Conservation (phyloP, 1,284 basidiomycete species). For the Puccinia horiana region DNA sequence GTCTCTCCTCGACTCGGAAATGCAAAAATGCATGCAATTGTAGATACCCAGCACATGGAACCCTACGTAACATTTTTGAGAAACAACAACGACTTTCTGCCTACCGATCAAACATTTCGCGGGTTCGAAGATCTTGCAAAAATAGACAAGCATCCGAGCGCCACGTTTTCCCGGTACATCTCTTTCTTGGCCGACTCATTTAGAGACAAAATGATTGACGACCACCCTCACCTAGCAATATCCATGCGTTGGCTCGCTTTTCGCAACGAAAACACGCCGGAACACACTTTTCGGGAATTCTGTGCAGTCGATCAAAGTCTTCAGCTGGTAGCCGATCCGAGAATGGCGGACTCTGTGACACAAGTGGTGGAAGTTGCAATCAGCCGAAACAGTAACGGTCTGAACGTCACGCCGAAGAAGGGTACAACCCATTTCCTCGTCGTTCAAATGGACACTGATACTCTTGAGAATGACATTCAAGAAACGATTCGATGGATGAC, state of each 20-base stretch:
- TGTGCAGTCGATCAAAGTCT: constrained; percentile 18
- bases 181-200: not conserved
- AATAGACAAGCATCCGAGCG: not conserved
- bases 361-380: constrained; percentile 24
- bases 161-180: constrained; percentile 12
- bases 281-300: constrained; percentile 6
- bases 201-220: not conserved
- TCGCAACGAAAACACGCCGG: not conserved
- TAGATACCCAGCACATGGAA: not conserved
- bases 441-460: not conserved
- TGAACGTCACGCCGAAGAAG: not conserved
- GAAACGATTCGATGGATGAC: constrained; percentile 4
- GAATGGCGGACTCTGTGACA: not conserved
- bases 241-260: not conserved
- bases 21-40: constrained; percentile 8
- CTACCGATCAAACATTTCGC: not conserved
- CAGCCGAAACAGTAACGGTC: not conserved
- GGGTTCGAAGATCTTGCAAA: constrained; percentile 13
- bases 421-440: not conserved
- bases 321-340: constrained; percentile 4
- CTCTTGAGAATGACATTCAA: not conserved
- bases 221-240: not conserved
- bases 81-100: not conserved
- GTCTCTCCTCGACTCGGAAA: not conserved
- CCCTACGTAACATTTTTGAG: not conserved